Percentiles rank a stretch among this genome's conserved stretches.
These are phyloP conservation scores for Blastocystis sp. DNA, from an alignment of 352 stramenopile genomes.

Conservation along the genomic window DNA sequence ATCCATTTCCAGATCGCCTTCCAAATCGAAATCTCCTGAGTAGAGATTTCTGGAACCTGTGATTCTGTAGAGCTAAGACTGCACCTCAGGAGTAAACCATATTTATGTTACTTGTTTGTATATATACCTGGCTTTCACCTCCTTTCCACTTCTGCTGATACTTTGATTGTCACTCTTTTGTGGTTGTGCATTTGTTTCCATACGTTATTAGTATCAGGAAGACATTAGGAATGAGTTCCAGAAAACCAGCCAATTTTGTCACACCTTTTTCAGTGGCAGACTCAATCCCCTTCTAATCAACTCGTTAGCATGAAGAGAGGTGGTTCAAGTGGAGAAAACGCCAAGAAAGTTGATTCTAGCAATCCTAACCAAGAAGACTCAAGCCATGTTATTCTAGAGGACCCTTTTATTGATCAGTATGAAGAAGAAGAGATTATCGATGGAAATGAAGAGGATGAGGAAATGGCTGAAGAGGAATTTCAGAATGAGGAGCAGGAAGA, in stretches of 20 bases:
- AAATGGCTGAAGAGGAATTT: slow-evolving; percentile 69
- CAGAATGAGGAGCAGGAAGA: slow-evolving; percentile 63
- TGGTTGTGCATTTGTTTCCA: no score
- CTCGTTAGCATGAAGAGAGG: slow-evolving; percentile 21
- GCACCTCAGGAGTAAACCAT: not conserved
- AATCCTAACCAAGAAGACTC: slow-evolving; percentile 67
- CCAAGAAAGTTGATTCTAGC: not conserved
- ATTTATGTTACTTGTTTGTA: not conserved
- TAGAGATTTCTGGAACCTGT: slow-evolving; percentile 62
- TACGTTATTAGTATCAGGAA: no score
- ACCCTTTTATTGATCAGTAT: slow-evolving; percentile 78
- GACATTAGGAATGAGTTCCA: not conserved
- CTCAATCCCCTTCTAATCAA: no score
- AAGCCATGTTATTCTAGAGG: slow-evolving; percentile 77
- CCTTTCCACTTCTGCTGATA: no score
- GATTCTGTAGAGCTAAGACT: not conserved
- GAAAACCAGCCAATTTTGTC: not conserved
- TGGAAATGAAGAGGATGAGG: slow-evolving; percentile 72
- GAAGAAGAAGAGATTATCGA: slow-evolving; percentile 82
- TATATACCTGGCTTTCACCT: not conserved
- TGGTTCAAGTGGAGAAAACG: not conserved
- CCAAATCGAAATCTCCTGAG: slow-evolving; percentile 70
- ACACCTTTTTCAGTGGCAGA: no score
- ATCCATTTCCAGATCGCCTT: not conserved
- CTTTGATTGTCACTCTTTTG: no score